Conservation (phyloP, 768 basidiomycete species). For the Ramaria sp. region DNA sequence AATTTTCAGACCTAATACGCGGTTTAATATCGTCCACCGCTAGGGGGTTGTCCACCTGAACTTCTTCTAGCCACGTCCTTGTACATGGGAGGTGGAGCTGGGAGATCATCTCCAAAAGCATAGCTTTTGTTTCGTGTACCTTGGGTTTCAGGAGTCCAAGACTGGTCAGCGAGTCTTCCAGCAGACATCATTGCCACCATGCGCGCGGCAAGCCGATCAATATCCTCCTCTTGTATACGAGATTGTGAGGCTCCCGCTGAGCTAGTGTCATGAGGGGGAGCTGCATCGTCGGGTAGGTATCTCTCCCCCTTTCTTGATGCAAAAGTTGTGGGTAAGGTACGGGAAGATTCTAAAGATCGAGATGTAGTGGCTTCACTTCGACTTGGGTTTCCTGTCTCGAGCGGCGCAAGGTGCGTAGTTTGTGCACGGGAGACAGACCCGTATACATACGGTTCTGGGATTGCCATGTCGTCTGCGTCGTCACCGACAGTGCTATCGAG, state of each 20-base stretch:
- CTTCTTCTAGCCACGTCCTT: background rate
- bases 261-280: background rate
- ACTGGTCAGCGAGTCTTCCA: slow-evolving; percentile 5
- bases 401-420: background rate
- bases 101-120: background rate
- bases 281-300: background rate
- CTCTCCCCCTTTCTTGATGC: background rate
- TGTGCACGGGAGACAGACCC: background rate
- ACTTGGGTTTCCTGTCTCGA: background rate
- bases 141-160: background rate
- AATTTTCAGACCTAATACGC: background rate
- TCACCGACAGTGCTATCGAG: background rate
- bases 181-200: slow-evolving; percentile 9
- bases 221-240: slow-evolving; percentile 5
- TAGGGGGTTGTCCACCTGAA: background rate
- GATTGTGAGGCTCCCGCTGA: background rate
- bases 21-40: background rate
- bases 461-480: background rate
- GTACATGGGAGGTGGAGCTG: slow-evolving; percentile 2
- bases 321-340: background rate
- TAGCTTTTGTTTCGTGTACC: background rate
- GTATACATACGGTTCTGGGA: slow-evolving; percentile 7
- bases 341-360: background rate
- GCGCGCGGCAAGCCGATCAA: slow-evolving; percentile 3
- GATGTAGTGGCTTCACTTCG: background rate